These are phyloP conservation scores for Diplodia mutila DNA, from an alignment of 2,329 filamentous ascomycete species.

Conservation along the genomic window DNA sequence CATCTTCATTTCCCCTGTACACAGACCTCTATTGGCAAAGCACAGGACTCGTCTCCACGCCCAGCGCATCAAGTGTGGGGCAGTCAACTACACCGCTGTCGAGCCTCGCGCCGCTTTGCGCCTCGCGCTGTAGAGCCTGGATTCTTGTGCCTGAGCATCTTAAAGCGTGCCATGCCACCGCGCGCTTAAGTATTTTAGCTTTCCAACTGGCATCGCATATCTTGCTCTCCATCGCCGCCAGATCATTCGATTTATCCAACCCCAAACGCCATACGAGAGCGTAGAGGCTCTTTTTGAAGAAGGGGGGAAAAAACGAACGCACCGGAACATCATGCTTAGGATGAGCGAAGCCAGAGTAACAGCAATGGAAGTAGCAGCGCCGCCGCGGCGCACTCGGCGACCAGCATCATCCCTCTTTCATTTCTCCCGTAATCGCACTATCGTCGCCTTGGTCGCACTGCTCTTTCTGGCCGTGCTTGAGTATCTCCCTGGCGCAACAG, in stretches of 20 bases:
- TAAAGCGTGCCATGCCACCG: neutral
- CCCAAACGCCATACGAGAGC: neutral
- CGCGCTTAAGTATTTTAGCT: neutral
- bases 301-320: no score
- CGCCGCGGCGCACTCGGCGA: neutral
- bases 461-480: neutral
- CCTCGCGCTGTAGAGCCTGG: neutral
- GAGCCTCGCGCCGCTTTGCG: neutral
- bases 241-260: neutral
- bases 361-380: neutral
- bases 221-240: neutral
- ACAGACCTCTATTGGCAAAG: neutral
- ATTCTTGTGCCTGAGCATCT: neutral
- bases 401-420: neutral
- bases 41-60: neutral
- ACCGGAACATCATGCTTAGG: neutral
- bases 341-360: neutral
- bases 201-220: neutral
- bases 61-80: slow-evolving; percentile 6
- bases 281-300: neutral
- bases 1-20: neutral
- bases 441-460: neutral
- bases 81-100: neutral
- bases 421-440: neutral
- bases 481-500: neutral